phyloP scores from a whole-genome alignment of 2,329 filamentous ascomycete species.

The Colletotrichum liaoningense region DNA sequence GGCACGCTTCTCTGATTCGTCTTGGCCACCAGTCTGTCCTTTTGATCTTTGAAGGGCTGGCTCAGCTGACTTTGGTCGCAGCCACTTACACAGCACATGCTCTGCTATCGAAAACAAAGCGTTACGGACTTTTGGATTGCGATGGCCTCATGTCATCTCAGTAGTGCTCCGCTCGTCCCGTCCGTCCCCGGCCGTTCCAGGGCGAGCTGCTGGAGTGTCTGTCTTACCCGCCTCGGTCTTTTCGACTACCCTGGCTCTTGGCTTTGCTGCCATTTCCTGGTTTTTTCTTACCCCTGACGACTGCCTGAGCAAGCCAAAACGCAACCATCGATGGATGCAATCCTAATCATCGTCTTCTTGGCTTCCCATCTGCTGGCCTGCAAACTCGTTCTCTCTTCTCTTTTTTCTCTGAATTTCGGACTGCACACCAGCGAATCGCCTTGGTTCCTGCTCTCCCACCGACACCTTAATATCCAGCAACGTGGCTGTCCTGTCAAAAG shows the following conservation, averaged over 20 bases:
- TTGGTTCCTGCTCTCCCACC: slow-evolving; percentile 1
- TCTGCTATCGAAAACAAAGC: neutral
- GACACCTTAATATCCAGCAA: slow-evolving; percentile 21
- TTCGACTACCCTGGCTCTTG: slow-evolving; percentile 22
- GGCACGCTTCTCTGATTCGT: slow-evolving; percentile 34
- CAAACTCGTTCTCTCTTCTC: neutral
- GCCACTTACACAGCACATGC: neutral
- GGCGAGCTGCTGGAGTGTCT: slow-evolving; percentile 16
- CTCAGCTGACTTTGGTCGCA: neutral
- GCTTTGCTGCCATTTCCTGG: slow-evolving; percentile 16
- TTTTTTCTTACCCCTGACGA: neutral
- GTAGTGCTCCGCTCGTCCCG: slow-evolving; percentile 20
- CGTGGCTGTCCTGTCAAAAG: slow-evolving; percentile 10
- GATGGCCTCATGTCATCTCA: slow-evolving; percentile 31
- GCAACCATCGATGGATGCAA: neutral
- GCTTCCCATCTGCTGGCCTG: neutral
- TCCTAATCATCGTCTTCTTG: neutral
- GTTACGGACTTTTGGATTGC: slow-evolving; percentile 5
- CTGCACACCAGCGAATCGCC: neutral
- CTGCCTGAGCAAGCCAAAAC: neutral
- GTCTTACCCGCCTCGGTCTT: slow-evolving; percentile 26
- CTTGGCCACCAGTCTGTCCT: slow-evolving; percentile 20
- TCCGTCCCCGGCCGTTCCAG: slow-evolving; percentile 14
- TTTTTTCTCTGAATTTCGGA: neutral
- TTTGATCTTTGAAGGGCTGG: neutral